Evolutionary conservation across 345 rosid species (phyloP).

Genomic region (Eucalyptus decipiens): DNA sequence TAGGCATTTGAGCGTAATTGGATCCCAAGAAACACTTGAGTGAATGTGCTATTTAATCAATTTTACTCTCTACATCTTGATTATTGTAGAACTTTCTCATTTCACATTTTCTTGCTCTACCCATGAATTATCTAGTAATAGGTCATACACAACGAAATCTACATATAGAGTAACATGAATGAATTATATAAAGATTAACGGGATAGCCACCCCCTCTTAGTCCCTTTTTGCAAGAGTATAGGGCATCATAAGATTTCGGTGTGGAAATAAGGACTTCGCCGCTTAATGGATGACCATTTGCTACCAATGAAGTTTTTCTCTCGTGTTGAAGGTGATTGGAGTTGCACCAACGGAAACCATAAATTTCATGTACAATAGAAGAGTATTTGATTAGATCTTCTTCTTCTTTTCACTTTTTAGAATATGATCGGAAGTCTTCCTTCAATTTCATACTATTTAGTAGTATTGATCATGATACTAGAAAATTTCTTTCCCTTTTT

Average conservation of each 20-base stretch:
- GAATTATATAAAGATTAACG: not conserved
- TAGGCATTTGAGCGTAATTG: not conserved
- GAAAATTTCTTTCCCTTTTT: not conserved
- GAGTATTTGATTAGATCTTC: not conserved
- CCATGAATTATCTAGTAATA: not conserved
- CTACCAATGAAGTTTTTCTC: not conserved
- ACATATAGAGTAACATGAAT: not conserved
- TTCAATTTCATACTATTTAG: not conserved
- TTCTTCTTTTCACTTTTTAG: not conserved
- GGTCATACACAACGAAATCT: not conserved
- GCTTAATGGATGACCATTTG: not conserved
- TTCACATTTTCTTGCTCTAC: not conserved
- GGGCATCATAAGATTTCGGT: not conserved
- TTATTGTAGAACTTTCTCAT: not conserved
- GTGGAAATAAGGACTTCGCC: not conserved
- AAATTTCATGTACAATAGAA: not conserved
- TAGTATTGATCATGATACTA: not conserved
- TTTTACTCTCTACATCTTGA: not conserved
- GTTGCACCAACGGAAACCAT: not conserved
- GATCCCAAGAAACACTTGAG: not conserved
- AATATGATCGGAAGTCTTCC: not conserved
- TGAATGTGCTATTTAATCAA: not conserved
- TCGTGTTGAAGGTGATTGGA: not conserved
- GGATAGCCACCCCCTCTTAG: not conserved
- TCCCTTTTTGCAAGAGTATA: not conserved